Evolutionary conservation across 2,329 filamentous ascomycete genomes (phyloP).

Genomic region (Rhynchosporium secalis): DNA sequence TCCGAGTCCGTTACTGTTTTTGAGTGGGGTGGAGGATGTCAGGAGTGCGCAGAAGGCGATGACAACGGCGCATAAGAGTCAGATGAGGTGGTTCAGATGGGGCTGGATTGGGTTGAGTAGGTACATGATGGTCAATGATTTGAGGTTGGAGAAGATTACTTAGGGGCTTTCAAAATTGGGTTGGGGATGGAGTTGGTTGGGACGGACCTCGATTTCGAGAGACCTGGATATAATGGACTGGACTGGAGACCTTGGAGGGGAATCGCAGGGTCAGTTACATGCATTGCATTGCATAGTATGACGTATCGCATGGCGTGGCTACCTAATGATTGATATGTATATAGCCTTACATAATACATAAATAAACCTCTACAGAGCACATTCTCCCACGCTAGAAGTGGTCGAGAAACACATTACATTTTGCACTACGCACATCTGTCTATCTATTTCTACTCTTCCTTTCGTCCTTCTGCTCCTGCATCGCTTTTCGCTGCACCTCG

Average conservation of each 20-base stretch:
- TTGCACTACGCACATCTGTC: background rate
- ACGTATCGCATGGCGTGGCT: conserved; percentile 5
- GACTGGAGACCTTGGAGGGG: background rate
- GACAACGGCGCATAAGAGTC: conserved; percentile 85
- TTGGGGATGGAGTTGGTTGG: background rate
- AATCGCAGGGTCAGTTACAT: too few species aligned
- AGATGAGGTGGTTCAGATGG: conserved; percentile 99
- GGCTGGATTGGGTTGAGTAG: conserved; percentile 89
- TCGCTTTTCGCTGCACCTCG: too few species aligned
- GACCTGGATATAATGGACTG: too few species aligned
- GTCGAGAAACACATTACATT: conserved; percentile 16
- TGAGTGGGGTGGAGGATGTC: conserved; percentile 65
- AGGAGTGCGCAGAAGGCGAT: conserved; percentile 79
- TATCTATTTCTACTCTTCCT: background rate
- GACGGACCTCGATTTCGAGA: background rate
- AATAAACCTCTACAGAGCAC: conserved; percentile 12
- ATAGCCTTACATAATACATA: conserved; percentile 23
- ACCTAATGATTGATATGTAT: conserved; percentile 19
- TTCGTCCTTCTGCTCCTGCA: background rate
- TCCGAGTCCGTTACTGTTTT: conserved; percentile 64
- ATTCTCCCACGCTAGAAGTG: conserved; percentile 24
- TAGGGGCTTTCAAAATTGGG: background rate
- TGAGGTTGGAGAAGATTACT: conserved; percentile 59
- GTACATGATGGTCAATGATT: conserved; percentile 95
- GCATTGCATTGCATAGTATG: conserved; percentile 3